These are phyloP conservation scores for Naganishia kalamii DNA, from an alignment of 768 basidiomycete species.

Conservation along the genomic window DNA sequence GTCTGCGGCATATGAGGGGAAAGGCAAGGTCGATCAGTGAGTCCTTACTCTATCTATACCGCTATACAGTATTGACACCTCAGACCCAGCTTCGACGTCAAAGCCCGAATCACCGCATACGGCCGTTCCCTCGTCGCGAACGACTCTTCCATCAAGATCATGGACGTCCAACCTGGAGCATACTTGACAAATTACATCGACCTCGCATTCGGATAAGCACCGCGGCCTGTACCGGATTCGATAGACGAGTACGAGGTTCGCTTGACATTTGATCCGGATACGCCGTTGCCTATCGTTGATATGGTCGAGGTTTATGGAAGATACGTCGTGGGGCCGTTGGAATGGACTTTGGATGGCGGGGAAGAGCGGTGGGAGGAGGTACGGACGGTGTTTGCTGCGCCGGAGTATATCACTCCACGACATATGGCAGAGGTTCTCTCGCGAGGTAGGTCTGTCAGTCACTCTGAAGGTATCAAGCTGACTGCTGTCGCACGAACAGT, in stretches of 20 bases:
- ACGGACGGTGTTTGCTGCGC: neutral
- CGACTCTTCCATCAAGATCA: neutral
- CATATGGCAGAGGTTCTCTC: neutral
- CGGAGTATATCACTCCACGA: neutral
- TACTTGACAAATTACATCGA: conserved; percentile 1
- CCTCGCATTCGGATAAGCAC: neutral
- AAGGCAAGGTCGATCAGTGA: neutral
- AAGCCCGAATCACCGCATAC: neutral
- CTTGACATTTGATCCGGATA: neutral
- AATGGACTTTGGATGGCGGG: neutral
- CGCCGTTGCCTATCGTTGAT: neutral
- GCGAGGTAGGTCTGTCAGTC: neutral
- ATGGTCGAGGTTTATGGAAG: neutral
- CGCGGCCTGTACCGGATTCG: neutral
- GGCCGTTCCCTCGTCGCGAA: neutral
- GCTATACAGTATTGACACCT: neutral
- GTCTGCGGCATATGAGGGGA: neutral
- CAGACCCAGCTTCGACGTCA: neutral
- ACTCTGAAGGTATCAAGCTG: no score
- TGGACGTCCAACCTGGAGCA: neutral
- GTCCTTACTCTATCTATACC: neutral
- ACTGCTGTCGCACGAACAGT: neutral
- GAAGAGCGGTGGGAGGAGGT: neutral
- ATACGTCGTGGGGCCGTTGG: neutral
- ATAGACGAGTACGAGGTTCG: neutral